Evolutionary conservation across 1,284 basidiomycete species (phyloP).

Genomic region (Erythrobasidium hasegawianum): DNA sequence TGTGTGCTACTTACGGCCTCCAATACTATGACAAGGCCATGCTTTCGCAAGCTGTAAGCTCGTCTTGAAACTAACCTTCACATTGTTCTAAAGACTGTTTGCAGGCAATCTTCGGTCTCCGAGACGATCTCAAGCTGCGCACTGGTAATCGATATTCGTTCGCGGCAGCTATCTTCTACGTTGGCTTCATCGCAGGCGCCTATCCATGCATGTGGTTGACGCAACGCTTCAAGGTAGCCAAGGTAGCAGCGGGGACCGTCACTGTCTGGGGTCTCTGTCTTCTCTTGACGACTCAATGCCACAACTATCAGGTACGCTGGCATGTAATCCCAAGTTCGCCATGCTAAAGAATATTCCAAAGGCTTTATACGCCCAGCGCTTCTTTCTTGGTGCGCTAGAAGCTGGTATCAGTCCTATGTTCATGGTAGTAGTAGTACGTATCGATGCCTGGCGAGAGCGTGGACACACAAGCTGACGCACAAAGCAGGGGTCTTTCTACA

Average conservation of each 20-base stretch:
- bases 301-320: slow-evolving; percentile 8
- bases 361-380: slow-evolving; percentile 8
- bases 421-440: background rate
- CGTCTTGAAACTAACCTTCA: too few relatives aligned
- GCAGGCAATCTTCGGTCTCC: background rate
- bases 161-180: slow-evolving; percentile 1
- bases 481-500: slow-evolving; percentile 9
- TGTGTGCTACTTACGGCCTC: background rate
- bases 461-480: background rate
- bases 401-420: slow-evolving; percentile 14
- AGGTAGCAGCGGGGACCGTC: slow-evolving; percentile 12
- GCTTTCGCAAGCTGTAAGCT: background rate
- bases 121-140: background rate
- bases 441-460: background rate
- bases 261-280: slow-evolving; percentile 19
- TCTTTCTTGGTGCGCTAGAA: slow-evolving; percentile 21
- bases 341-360: background rate
- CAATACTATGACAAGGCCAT: slow-evolving; percentile 1
- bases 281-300: slow-evolving; percentile 1
- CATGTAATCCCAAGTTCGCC: background rate
- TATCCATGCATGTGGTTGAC: slow-evolving; percentile 16
- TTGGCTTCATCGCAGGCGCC: slow-evolving; percentile 12
- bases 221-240: slow-evolving; percentile 18
- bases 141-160: slow-evolving; percentile 3
- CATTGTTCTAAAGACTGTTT: background rate